Percentiles rank a stretch among this genome's conserved stretches.
These are phyloP conservation scores for Yamadazyma scolyti DNA, from an alignment of 805 yeast genomes.

Conservation along the genomic window DNA sequence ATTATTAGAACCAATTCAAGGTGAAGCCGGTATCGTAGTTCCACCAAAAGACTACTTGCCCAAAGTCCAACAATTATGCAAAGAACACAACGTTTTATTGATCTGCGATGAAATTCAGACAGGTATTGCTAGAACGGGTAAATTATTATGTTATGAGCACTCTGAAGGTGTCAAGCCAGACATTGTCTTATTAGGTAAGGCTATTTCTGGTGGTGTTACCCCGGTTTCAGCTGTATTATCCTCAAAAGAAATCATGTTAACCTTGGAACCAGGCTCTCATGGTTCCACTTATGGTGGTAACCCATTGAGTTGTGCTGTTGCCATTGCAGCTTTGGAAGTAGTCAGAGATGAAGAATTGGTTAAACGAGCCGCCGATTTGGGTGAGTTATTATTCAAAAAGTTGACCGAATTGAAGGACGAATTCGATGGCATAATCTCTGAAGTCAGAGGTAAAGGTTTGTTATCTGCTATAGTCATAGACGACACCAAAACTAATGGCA, in stretches of 20 bases:
- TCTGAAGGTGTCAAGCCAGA: conserved; percentile 78
- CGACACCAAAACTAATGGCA: conserved; percentile 75
- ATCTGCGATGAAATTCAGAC: conserved; percentile 98
- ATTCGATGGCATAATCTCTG: conserved; percentile 51
- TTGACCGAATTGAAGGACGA: conserved; percentile 49
- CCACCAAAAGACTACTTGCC: conserved; percentile 81
- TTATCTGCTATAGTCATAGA: conserved; percentile 91
- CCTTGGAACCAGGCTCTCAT: conserved; percentile 91
- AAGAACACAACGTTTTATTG: conserved; percentile 77
- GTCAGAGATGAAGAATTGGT: conserved; percentile 83
- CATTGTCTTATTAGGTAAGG: conserved; percentile 86
- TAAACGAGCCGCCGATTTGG: conserved; percentile 70
- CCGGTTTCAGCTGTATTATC: conserved; percentile 92
- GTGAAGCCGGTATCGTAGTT: conserved; percentile 97
- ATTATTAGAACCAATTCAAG: conserved; percentile 92
- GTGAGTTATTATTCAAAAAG: conserved; percentile 62
- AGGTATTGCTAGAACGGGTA: conserved; percentile 96
- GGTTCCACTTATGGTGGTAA: conserved; percentile 98
- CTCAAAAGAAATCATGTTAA: conserved; percentile 83
- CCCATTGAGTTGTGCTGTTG: conserved; percentile 89
- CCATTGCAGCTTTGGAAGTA: conserved; percentile 89
- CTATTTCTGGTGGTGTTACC: conserved; percentile 89
- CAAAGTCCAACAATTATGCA: conserved; percentile 70
- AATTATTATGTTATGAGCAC: conserved; percentile 88
- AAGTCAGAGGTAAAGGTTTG: conserved; percentile 82